These are phyloP conservation scores for Apiospora kogelbergensis DNA, from an alignment of 2,329 filamentous ascomycete species.

Conservation along the genomic window DNA sequence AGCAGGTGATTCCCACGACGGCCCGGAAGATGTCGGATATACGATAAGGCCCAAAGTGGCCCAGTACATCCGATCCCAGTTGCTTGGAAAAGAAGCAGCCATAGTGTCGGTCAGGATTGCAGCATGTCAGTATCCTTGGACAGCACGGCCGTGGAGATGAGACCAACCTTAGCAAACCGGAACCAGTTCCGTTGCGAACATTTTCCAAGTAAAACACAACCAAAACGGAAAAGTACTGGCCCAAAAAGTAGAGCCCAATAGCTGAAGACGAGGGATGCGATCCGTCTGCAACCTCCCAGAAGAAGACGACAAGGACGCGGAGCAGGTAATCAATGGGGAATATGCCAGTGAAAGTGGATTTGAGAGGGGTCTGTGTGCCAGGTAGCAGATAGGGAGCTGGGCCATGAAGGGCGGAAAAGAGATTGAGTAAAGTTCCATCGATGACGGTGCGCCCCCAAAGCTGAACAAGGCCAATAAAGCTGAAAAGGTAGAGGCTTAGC, in stretches of 20 bases:
- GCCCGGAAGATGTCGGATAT: neutral
- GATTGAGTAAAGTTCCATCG: slow-evolving; percentile 3
- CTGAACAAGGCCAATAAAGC: neutral
- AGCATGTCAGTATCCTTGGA: neutral
- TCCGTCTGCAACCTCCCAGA: slow-evolving; percentile 14
- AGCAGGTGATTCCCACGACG: neutral
- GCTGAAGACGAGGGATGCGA: slow-evolving; percentile 13
- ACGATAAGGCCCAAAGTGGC: neutral
- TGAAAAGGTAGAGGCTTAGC: neutral
- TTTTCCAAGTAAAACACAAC: slow-evolving; percentile 9
- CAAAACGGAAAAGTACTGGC: slow-evolving; percentile 13
- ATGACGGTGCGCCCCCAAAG: slow-evolving; percentile 12
- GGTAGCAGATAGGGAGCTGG: slow-evolving; percentile 9
- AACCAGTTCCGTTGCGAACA: slow-evolving; percentile 9
- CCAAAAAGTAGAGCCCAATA: slow-evolving; percentile 13
- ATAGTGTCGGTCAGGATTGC: neutral
- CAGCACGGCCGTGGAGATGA: neutral
- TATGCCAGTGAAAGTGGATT: slow-evolving; percentile 14
- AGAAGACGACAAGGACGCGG: slow-evolving; percentile 15
- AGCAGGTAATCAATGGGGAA: slow-evolving; percentile 13
- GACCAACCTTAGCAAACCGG: slow-evolving; percentile 4
- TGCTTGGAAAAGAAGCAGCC: neutral
- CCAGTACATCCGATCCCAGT: neutral
- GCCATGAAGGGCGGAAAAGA: neutral
- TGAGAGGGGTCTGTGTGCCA: slow-evolving; percentile 1